Conservation (phyloP, 345 rosid species). For the Melaleuca alternifolia region DNA sequence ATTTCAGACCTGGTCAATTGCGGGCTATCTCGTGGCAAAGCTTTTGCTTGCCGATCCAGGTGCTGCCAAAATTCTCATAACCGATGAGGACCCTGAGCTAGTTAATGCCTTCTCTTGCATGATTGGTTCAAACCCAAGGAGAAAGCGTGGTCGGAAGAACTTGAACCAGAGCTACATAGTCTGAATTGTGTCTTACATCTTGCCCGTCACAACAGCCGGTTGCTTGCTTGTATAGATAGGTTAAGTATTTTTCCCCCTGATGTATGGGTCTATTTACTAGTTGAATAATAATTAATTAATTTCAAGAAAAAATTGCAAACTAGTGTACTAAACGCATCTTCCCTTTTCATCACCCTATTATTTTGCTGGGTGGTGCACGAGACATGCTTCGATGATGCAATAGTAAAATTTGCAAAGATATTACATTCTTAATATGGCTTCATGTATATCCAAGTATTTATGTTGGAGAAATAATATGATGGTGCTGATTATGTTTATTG, state of each 20-base stretch:
- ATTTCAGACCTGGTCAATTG: constrained; percentile 49
- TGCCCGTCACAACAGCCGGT: neutral
- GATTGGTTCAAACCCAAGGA: constrained; percentile 44
- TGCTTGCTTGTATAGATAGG: constrained; percentile 1
- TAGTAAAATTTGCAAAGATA: neutral
- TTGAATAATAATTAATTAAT: neutral
- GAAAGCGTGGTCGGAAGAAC: constrained; percentile 29
- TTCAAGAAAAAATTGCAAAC: neutral
- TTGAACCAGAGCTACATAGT: constrained; percentile 30
- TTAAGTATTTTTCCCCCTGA: neutral
- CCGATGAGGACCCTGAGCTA: constrained; percentile 37
- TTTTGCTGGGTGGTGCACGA: neutral
- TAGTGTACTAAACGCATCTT: neutral
- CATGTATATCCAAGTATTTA: neutral
- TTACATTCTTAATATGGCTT: neutral
- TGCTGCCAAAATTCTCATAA: constrained; percentile 30
- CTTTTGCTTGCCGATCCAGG: constrained; percentile 29
- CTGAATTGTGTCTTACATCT: constrained; percentile 1
- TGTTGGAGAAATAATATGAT: neutral
- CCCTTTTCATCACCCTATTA: neutral
- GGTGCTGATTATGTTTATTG: neutral
- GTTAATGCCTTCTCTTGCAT: constrained; percentile 45
- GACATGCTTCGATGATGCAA: neutral
- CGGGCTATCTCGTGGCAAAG: constrained; percentile 45
- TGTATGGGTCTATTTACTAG: neutral